Conservation (phyloP, 768 basidiomycete species). For the Tylopilus vinaceipallidus region DNA sequence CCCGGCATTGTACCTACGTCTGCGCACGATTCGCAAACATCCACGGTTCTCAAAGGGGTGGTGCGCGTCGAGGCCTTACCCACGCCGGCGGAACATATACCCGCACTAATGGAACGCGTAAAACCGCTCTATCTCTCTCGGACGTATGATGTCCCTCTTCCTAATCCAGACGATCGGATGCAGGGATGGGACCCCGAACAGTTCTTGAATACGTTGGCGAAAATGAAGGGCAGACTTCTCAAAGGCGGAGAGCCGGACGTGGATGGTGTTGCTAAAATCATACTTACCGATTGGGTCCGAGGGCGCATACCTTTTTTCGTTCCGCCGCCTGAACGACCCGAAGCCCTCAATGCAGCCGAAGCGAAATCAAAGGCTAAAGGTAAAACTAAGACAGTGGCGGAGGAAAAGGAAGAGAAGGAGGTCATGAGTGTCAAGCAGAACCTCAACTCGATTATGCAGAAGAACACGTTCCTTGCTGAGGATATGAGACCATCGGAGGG, state of each 20-base stretch:
- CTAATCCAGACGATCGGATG: conserved; percentile 51
- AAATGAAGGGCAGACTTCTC: conserved; percentile 87
- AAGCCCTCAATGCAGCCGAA: conserved; percentile 65
- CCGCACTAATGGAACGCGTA: conserved; percentile 84
- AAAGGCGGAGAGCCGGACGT: conserved; percentile 94
- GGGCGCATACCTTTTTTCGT: conserved; percentile 98
- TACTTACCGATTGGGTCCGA: conserved; percentile 95
- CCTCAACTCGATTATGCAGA: conserved; percentile 82
- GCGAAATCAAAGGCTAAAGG: conserved; percentile 45
- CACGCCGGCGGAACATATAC: conserved; percentile 90
- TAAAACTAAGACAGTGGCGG: conserved; percentile 42
- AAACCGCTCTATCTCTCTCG: conserved; percentile 89
- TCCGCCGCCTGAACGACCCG: conserved; percentile 79
- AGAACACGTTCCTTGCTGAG: conserved; percentile 82
- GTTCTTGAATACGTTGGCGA: conserved; percentile 81
- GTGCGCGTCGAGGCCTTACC: conserved; percentile 93
- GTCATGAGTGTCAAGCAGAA: conserved; percentile 80
- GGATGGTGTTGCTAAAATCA: conserved; percentile 90
- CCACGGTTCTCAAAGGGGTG: conserved; percentile 94
- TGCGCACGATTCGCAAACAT: conserved; percentile 84
- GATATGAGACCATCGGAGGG: conserved; percentile 71
- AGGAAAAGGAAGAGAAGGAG: conserved; percentile 34
- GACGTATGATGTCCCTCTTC: conserved; percentile 72
- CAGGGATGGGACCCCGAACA: conserved; percentile 69
- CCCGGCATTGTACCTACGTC: conserved; percentile 97